Conservation (phyloP, 768 basidiomycete genomes). For the Auricularia heimuer region DNA sequence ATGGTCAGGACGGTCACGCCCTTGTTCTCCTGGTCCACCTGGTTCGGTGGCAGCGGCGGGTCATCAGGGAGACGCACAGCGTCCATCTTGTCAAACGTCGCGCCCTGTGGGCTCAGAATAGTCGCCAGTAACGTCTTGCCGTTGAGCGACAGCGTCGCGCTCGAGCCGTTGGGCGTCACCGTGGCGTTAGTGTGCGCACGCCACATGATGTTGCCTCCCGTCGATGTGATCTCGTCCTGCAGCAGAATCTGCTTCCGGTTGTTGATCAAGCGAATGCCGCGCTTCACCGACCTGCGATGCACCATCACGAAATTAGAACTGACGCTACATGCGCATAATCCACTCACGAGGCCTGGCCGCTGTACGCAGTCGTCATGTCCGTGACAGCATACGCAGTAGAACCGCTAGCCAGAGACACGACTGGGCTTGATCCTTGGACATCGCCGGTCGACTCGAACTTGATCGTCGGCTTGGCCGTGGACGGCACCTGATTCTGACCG, state of each 20-base stretch:
- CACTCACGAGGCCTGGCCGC: slow-evolving; percentile 16
- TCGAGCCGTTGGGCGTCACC: slow-evolving; percentile 42
- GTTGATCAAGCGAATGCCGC: slow-evolving; percentile 80
- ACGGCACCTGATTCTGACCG: slow-evolving; percentile 70
- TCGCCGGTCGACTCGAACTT: slow-evolving; percentile 47
- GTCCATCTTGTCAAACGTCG: slow-evolving; percentile 43
- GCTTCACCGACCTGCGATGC: slow-evolving; percentile 48
- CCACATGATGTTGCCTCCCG: slow-evolving; percentile 57
- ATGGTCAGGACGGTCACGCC: slow-evolving; percentile 76
- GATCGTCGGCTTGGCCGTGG: slow-evolving; percentile 42
- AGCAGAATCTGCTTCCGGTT: slow-evolving; percentile 78
- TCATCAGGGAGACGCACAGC: slow-evolving; percentile 53
- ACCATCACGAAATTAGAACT: slow-evolving; percentile 11
- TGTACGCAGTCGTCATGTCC: slow-evolving; percentile 71
- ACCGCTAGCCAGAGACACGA: slow-evolving; percentile 44
- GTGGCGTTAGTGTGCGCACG: slow-evolving; percentile 96
- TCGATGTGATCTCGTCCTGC: slow-evolving; percentile 78
- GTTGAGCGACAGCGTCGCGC: slow-evolving; percentile 67
- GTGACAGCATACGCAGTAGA: slow-evolving; percentile 79
- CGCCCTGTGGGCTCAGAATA: slow-evolving; percentile 64
- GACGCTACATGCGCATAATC: neutral
- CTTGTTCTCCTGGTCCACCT: slow-evolving; percentile 63
- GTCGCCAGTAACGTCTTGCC: slow-evolving; percentile 55
- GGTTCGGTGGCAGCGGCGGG: slow-evolving; percentile 47
- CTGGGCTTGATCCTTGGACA: slow-evolving; percentile 77